Base-by-base conservation (phyloP, 441 rosid species). In the Pelargonium australe region DNA sequence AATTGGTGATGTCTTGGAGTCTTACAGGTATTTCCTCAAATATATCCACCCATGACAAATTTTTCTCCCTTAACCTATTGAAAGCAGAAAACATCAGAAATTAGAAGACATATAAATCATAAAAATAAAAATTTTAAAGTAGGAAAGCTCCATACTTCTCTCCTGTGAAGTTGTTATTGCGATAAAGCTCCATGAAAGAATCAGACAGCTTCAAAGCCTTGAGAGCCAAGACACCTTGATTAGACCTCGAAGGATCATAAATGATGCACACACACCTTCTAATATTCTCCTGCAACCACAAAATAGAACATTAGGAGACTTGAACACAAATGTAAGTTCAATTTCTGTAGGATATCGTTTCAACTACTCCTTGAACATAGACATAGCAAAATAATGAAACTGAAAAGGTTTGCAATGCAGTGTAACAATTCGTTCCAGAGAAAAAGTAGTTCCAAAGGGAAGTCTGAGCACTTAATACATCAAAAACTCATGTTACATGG, bases 1-100 rank as follows among this genome's bases (percentile, higher is more conserved):
- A 45, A 9, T 9, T 7, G 71, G 67, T 13, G 1, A 49, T 25
- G 65, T 44, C 34, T 17, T 66, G 51, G 66, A 76, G 65, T 70
- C 96, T 86, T 89, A 95, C 99, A 19, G 99, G 99, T 70, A 95
- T 95, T 78, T 95, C 99, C 76, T 95, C 99, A 75, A 95, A 95
- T 67, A 95, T 92, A 80, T 92, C 98, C 84, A 89, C 91, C 99
- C 99, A 95, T 49, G 99, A 87, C 84, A 95, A 84, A 72, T 90
- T 95, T 75, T 82, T 90, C 88, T 91, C 99, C 76, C 99, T 91
- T 91, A 95, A 81, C 85, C 99, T 95, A 75, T 17, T 31, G 73
- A 45, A 51, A 75, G 61, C 67, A 45, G 64, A 75, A 14, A 47
- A 13, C 11, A 10, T 47, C n/a, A 47, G n/a, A 47, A 47, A 47